Evolutionary conservation across 805 yeast genomes (phyloP), one percentile per base, ranked within the genome.

Genomic region (Helenozyma baotianmanensis): DNA sequence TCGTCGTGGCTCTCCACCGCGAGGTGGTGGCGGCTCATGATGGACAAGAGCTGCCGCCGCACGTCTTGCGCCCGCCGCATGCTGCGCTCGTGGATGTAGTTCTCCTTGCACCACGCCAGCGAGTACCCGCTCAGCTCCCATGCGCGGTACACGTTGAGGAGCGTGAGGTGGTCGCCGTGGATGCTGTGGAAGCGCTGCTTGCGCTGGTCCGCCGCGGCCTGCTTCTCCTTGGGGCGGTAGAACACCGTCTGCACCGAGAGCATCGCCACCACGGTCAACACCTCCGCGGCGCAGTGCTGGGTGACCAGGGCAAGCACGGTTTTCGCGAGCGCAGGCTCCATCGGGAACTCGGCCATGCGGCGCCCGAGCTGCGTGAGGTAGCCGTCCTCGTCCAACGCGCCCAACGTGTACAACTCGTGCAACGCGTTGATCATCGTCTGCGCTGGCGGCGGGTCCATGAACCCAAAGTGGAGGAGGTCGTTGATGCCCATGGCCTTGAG

Each of bases 301-400:
- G 76, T 77, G 10, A 78, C 77, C 4, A 94, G 78, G 16, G 81
- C 76, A 24, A 92, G 68, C 28, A 94, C 62, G 0, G 95, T 76
- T 51, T 84, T 84, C 2, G 97, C 82, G 32, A 89, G 62, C 38
- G 82, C 75, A 1, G 99, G 99, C 41, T 86, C 96, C 72, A 89
- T 84, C 0, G 99, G 98, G 49, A 92, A 88, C 46, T 84, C 90
- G 0, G 96, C 87, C 89, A 92, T 82, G 40, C 77, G 72, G 27
- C 81, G 68, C 1, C 99, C 99, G 14, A 82, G 56, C 14, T 65
- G 61, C 0, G 97, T 90, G 30, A 94, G 64, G 29, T 56, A 54
- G 1, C 97, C 96, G 14, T 76, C 74, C 23, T 80, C 83, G 52
- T 86, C 90, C 25, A 92, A 59, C 0, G 97, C 96, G 16, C 85